These are phyloP conservation scores for Haplosporangium gracile DNA, from an alignment of 192 early-diverging fungal species.

Conservation along the genomic window DNA sequence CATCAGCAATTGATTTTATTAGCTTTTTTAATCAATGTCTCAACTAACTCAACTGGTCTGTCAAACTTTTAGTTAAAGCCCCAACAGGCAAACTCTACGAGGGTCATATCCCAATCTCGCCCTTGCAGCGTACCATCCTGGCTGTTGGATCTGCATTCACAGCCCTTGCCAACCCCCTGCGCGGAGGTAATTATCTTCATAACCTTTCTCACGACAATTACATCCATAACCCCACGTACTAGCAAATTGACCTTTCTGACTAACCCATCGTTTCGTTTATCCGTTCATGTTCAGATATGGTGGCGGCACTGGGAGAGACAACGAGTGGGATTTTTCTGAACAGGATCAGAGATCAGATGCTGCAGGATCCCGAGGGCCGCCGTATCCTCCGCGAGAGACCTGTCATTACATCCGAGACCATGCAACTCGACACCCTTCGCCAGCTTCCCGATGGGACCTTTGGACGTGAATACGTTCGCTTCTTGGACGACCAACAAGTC, in stretches of 20 bases:
- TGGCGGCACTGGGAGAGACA: constrained; percentile 91
- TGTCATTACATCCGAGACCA: constrained; percentile 74
- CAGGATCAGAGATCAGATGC: constrained; percentile 85
- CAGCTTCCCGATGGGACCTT: constrained; percentile 80
- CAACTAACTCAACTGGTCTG: not conserved
- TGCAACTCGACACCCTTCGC: constrained; percentile 77
- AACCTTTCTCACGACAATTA: not conserved
- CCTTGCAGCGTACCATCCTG: constrained; percentile 71
- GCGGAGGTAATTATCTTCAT: constrained; percentile 64
- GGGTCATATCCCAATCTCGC: constrained; percentile 75
- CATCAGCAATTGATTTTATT: not conserved
- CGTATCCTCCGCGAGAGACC: constrained; percentile 89
- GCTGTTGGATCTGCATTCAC: constrained; percentile 83
- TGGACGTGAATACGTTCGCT: constrained; percentile 87
- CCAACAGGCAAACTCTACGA: constrained; percentile 62
- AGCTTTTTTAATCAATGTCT: not conserved
- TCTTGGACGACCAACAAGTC: constrained; percentile 84
- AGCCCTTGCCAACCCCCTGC: constrained; percentile 80
- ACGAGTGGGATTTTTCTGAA: constrained; percentile 79
- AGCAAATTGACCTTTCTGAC: not conserved
- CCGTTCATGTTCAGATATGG: constrained; percentile 72
- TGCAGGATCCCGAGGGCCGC: constrained; percentile 78
- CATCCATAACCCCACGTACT: not conserved
- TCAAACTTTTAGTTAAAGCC: constrained; percentile 30
- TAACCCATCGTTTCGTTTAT: not conserved